Evolutionary conservation across 1,139 yeast species (phyloP).

Genomic region (Kluyveromyces sp.): DNA sequence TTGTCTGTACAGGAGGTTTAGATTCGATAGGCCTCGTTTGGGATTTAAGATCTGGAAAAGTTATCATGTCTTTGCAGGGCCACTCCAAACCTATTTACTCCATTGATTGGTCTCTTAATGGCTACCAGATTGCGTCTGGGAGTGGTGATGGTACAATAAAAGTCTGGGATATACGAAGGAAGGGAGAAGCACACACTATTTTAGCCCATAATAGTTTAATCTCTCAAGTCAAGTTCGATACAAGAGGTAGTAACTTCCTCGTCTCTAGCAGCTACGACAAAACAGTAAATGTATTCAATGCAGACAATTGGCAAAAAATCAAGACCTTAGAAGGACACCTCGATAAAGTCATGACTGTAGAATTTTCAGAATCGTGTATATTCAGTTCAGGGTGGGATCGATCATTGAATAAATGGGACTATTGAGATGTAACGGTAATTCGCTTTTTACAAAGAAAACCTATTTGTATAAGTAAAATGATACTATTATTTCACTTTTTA

Average conservation of each 20-base stretch:
- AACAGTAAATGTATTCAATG: slow-evolving; percentile 53
- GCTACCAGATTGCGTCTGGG: slow-evolving; percentile 71
- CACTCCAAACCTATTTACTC: slow-evolving; percentile 71
- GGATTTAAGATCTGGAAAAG: slow-evolving; percentile 80
- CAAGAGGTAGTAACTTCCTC: slow-evolving; percentile 43
- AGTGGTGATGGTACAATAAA: slow-evolving; percentile 77
- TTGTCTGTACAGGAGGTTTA: slow-evolving; percentile 70
- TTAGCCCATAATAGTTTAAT: slow-evolving; percentile 75
- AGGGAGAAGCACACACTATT: slow-evolving; percentile 42
- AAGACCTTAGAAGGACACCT: slow-evolving; percentile 53
- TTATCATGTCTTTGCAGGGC: slow-evolving; percentile 51
- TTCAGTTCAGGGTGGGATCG: slow-evolving; percentile 83
- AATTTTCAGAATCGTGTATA: slow-evolving; percentile 40
- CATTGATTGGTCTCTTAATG: slow-evolving; percentile 71
- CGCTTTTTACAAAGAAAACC: slow-evolving; percentile 3
- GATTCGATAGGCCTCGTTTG: slow-evolving; percentile 73
- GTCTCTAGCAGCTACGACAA: slow-evolving; percentile 70
- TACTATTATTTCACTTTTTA: slow-evolving; percentile 7
- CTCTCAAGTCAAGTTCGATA: slow-evolving; percentile 55
- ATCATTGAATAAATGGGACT: slow-evolving; percentile 57
- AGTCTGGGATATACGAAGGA: slow-evolving; percentile 75
- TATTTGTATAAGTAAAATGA: neutral
- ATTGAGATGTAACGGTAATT: neutral
- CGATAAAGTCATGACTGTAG: slow-evolving; percentile 72
- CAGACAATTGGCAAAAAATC: slow-evolving; percentile 65